Evolutionary conservation across 2,329 filamentous ascomycete genomes (phyloP).

Genomic region (Diplodia sapinea): DNA sequence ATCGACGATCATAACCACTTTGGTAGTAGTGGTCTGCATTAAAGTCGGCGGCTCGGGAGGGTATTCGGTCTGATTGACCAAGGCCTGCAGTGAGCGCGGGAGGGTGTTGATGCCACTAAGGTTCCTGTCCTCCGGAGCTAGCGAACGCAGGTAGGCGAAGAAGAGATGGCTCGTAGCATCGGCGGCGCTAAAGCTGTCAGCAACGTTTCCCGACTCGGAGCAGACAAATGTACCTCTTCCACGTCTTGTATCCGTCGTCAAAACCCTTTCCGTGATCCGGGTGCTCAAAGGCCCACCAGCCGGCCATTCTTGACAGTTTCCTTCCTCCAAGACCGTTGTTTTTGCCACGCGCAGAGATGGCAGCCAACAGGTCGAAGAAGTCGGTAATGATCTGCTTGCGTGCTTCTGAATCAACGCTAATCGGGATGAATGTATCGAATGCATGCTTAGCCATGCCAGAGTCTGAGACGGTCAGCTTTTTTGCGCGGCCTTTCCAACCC

Average conservation of each 20-base stretch:
- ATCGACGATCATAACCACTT: slow-evolving; percentile 96
- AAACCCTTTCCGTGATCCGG: slow-evolving; percentile 87
- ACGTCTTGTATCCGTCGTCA: slow-evolving; percentile 89
- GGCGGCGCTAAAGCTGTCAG: slow-evolving; percentile 68
- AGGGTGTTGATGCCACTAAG: slow-evolving; percentile 82
- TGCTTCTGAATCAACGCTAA: slow-evolving; percentile 86
- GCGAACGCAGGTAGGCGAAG: slow-evolving; percentile 92
- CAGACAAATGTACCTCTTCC: slow-evolving; percentile 69
- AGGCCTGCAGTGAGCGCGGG: slow-evolving; percentile 86
- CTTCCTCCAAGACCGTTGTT: slow-evolving; percentile 89
- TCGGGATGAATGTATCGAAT: slow-evolving; percentile 93
- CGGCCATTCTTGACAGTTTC: slow-evolving; percentile 92
- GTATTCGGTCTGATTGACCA: slow-evolving; percentile 92
- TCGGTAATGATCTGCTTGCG: slow-evolving; percentile 90
- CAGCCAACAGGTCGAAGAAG: slow-evolving; percentile 92
- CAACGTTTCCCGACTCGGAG: slow-evolving; percentile 37
- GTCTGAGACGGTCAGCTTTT: slow-evolving; percentile 60
- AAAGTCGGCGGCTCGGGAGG: slow-evolving; percentile 79
- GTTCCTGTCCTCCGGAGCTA: slow-evolving; percentile 77
- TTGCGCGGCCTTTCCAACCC: slow-evolving; percentile 28
- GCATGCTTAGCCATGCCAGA: slow-evolving; percentile 90
- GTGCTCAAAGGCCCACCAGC: slow-evolving; percentile 98
- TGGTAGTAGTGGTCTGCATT: slow-evolving; percentile 80
- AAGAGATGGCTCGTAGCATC: slow-evolving; percentile 97
- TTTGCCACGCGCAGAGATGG: slow-evolving; percentile 91